A percentile compares a stretch with the other conserved stretches of the same genome.
Conservation (phyloP, 768 basidiomycete species). For the Hortiboletus flavorubellus region DNA sequence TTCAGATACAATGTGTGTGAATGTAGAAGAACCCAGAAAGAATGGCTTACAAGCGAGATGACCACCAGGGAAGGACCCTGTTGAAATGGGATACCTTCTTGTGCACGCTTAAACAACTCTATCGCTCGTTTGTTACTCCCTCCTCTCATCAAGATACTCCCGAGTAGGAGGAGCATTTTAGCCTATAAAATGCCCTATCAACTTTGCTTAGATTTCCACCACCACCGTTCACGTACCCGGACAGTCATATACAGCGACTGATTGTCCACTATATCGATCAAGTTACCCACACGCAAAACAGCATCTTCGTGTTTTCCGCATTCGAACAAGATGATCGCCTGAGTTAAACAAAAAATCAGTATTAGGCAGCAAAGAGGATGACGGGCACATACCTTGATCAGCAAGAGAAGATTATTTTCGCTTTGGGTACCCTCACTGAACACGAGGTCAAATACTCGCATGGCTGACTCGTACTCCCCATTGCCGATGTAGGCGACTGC, state of each 20-base stretch:
- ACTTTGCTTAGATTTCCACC: not conserved
- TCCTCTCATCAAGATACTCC: not conserved
- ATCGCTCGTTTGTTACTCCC: not conserved
- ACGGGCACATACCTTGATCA: slow-evolving; percentile 5
- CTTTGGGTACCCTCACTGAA: not conserved
- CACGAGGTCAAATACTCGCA: slow-evolving; percentile 2
- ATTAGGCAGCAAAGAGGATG: not conserved
- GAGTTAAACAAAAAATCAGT: too few relatives aligned
- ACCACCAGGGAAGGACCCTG: not conserved
- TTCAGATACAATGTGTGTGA: not conserved
- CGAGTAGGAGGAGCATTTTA: not conserved
- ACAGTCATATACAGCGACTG: not conserved
- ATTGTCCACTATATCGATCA: not conserved
- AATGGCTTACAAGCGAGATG: not conserved
- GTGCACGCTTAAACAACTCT: too few relatives aligned
- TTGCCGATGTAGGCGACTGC: too few relatives aligned
- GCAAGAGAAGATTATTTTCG: slow-evolving; percentile 4
- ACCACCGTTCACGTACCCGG: not conserved
- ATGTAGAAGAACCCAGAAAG: not conserved
- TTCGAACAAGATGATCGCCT: slow-evolving; percentile 2
- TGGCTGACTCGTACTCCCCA: too few relatives aligned
- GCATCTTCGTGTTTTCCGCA: not conserved
- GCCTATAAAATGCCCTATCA: not conserved
- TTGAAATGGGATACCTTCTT: not conserved
- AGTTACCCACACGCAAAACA: not conserved